Evolutionary conservation across 345 rosid genomes (phyloP), one percentile per base, ranked within the genome.

Genomic region (Populus tremula): DNA sequence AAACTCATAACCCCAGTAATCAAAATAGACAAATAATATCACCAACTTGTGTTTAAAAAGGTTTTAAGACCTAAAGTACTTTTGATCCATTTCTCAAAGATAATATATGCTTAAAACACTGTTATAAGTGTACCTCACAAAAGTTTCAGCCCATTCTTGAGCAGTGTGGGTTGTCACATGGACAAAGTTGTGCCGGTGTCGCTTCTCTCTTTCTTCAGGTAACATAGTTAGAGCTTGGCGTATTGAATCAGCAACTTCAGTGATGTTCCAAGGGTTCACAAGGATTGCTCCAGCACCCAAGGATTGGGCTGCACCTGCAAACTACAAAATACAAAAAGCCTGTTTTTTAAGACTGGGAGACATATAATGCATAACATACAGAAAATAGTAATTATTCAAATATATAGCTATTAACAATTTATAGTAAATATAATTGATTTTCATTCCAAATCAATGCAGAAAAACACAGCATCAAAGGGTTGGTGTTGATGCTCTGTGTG

Each of bases 231-330:
- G 63, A 50, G 99, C 99, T 77, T 88, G 92, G 45, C 86, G 91
- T 78, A 96, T 96, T 69, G 99, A 91, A 74, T 87, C 87, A 71
- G 99, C 99, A 76, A 96, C 99, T 89, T 96, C 99, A 49, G 97
- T 96, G 70, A 96, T 96, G 88, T 96, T 96, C 99, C 99, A 96
- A 62, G 99, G 99, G 78, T 94, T 96, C 82, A 96, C 97, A 67
- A 96, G 90, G 80, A 96, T 89, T 70, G 99, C 98, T 76, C 99
- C 99, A 81, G 99, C 99, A 65, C 99, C 99, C 31, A 96, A 87
- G 74, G 98, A 94, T 83, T 96, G 99, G 78, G 99, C 99, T 64
- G 99, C 99, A 71, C 99, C 99, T 61, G 99, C 98, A 88, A 94
- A 96, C 99, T 96, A 81, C 70, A 83, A 59, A 72, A 69, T 74